Base-by-base conservation (phyloP, 192 early-diverging fungal genomes). In the Gonapodya sp. region DNA sequence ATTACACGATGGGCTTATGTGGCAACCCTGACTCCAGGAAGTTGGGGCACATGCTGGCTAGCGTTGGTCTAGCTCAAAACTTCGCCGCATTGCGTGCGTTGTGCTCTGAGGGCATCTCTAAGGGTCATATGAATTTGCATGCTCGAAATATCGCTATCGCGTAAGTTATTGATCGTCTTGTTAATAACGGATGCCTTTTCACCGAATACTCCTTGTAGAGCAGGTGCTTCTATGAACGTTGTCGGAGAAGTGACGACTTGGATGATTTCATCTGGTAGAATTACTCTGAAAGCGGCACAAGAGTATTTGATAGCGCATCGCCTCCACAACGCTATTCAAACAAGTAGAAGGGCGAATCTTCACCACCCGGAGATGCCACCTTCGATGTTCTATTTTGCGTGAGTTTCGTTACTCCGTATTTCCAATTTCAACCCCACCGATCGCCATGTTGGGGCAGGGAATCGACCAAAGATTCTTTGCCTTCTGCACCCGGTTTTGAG, bases 51-150 rank as follows among this genome's bases (percentile, higher is more conserved):
- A 84, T 88, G 2, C 88, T 93, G 87, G 90, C 86, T 18, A 88
- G 88, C 18, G 87, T 93, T 32, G 93, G 93, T 0, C 85, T 94
- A 34, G 92, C 93, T 0, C 93, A 94, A 83, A 94, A 94, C 84
- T 94, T 94, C 90, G 93, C 93, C 14, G 93, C 93, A 1, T 83
- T 94, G 18, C 80, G 93, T 35, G 93, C 93, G 2, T 82, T 94
- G 24, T 84, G 87, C 2, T 92, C 93, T 16, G 93, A 94, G 81
- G 93, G 93, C 1, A 94, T 94, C 1, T 18, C 31, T 30, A 18
- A 84, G 86, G 73, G 87, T 85, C 34, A 77, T 82, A 37, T 77
- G 75, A 32, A 18, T 18, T 73, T 89, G 64, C 89, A 89, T 36
- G 90, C 90, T 0, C 82, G 86, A 30, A 91, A 91, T 74, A 90